Base-by-base conservation (phyloP, 805 yeast species). In the Pichia nanzhaoensis region DNA sequence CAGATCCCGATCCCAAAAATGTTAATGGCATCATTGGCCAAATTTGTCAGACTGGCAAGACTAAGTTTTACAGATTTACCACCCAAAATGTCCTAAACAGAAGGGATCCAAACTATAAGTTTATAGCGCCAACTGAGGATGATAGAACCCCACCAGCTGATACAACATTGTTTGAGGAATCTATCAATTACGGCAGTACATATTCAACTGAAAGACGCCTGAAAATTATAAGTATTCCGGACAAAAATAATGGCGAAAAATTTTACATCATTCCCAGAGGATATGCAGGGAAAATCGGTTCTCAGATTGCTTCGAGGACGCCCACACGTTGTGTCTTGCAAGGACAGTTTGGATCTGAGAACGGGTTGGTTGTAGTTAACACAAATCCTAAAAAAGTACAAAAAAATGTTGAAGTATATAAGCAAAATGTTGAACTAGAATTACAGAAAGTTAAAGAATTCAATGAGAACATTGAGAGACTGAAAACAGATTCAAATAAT, bases 41-140 rank as follows among this genome's bases (percentile, higher is more conserved):
- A 24, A 28, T 52, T 20, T 22, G 36, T 9, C 46, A 52, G 19
- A 80, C 78, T 48, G 95, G 95, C 0, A 79, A 88, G 51, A 70
- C 73, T 47, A 83, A 85, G 55, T 84, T 78, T 52, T 85, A 77
- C 60, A 68, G 95, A 34, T 80, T 51, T 22, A 39, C 45, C 16
- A 40, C 50, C 5, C 49, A 43, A 22, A 37, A 49, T 8, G 36
- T 46, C 19, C 44, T 48, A 19, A 42, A 48, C 17, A 39, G 18
- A 35, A 21, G 22, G 10, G 38, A 43, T 38, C 40, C 45, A n/a
- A 37, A 45, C 36, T 16, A 19, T 27, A 41, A 31, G 17, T 17
- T 20, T 17, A n/a, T 28, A 12, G 33, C 5, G 8, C 24, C 46
- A 8, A 21, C 3, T 1, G 33, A 21, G 13, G 38, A 24, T 5